Conservation (phyloP, 352 stramenopile genomes). For the Globisporangium perplexum region DNA sequence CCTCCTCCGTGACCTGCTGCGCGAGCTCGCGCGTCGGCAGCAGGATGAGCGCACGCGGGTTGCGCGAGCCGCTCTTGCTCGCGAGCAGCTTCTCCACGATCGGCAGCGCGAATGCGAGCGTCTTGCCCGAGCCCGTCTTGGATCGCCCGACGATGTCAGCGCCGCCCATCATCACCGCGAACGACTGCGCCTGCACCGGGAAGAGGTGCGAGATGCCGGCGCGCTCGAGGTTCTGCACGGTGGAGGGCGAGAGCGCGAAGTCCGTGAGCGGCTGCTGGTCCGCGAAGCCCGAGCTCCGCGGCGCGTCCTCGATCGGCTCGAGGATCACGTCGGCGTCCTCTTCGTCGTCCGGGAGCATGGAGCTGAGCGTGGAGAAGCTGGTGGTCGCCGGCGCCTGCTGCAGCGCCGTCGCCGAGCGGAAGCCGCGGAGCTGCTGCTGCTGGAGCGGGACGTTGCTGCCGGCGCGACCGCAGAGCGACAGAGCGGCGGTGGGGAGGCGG, state of each 20-base stretch:
- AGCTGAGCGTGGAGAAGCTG: slow-evolving; percentile 7
- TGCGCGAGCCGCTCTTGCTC: slow-evolving; percentile 21
- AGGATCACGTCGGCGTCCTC: slow-evolving; percentile 39
- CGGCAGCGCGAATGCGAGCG: slow-evolving; percentile 52
- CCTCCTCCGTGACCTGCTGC: slow-evolving; percentile 94
- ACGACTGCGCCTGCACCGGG: slow-evolving; percentile 80
- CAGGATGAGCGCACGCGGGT: slow-evolving; percentile 92
- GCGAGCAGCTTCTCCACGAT: slow-evolving; percentile 71
- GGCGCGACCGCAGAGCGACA: not conserved
- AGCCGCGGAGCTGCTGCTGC: not conserved
- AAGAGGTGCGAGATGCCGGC: slow-evolving; percentile 80
- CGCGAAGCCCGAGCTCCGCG: slow-evolving; percentile 41
- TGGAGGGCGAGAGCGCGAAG: slow-evolving; percentile 55
- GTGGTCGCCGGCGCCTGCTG: not conserved
- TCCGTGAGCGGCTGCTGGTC: slow-evolving; percentile 67
- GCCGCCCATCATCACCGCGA: slow-evolving; percentile 72
- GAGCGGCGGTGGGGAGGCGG: not conserved
- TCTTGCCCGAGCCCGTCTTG: slow-evolving; percentile 82
- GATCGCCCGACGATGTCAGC: slow-evolving; percentile 78
- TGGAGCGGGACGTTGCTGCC: not conserved
- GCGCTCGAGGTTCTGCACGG: slow-evolving; percentile 48
- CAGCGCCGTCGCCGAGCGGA: not conserved
- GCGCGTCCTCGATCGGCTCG: slow-evolving; percentile 22
- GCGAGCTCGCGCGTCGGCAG: slow-evolving; percentile 97
- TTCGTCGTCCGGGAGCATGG: slow-evolving; percentile 12